Conservation (phyloP, 2,329 filamentous ascomycete species). For the Calonectria naviculata region DNA sequence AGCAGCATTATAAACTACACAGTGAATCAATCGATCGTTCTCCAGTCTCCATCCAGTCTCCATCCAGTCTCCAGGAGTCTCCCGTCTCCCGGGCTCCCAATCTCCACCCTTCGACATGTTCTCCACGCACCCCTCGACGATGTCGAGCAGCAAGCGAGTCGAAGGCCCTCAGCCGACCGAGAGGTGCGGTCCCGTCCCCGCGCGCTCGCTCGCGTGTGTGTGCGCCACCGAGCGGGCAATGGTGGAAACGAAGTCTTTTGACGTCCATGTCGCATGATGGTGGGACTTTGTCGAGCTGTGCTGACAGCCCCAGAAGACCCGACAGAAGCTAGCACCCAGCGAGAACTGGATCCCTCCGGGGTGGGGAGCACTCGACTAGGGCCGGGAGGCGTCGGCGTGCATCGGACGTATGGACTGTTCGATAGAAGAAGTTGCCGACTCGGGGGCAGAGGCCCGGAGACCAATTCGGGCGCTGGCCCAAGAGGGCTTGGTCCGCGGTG, state of each 20-base stretch:
- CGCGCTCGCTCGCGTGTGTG: not conserved
- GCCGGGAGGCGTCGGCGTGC: slow-evolving; percentile 26
- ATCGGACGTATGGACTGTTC: slow-evolving; percentile 35
- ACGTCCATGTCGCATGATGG: slow-evolving; percentile 33
- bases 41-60: not conserved
- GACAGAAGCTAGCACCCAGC: slow-evolving; percentile 6
- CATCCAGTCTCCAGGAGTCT: not conserved
- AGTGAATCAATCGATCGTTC: not conserved
- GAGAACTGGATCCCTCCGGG: slow-evolving; percentile 16
- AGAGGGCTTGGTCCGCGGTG: slow-evolving; percentile 23
- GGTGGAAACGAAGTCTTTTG: slow-evolving; percentile 15
- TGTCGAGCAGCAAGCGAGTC: slow-evolving; percentile 12
- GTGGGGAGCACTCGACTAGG: slow-evolving; percentile 22
- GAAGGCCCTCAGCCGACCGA: not conserved
- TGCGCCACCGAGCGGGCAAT: slow-evolving; percentile 6
- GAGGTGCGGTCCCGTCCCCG: not conserved
- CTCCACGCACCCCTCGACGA: not conserved
- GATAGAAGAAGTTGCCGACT: slow-evolving; percentile 29
- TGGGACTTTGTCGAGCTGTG: slow-evolving; percentile 24
- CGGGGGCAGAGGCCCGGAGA: slow-evolving; percentile 26
- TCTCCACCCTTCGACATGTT: not conserved
- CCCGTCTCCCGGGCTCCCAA: not conserved
- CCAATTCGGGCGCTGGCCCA: slow-evolving; percentile 21
- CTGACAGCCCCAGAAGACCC: slow-evolving; percentile 29
- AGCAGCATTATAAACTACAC: slow-evolving; percentile 12